Percentiles rank a stretch among this genome's conserved stretches.
These are phyloP conservation scores for Fusarium buxicola DNA, from an alignment of 2,329 filamentous ascomycete species.

Conservation along the genomic window DNA sequence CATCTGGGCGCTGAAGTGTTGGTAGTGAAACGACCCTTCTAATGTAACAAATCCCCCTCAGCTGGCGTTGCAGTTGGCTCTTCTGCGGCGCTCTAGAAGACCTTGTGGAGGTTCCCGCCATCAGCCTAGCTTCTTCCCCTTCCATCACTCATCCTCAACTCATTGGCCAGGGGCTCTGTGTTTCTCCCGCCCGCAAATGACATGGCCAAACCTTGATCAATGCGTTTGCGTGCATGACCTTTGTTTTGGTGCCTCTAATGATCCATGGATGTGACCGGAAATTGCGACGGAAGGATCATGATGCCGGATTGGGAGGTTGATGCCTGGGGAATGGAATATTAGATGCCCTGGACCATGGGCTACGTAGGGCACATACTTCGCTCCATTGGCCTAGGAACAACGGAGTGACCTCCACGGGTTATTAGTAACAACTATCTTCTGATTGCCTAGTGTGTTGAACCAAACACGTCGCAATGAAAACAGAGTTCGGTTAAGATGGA, in stretches of 20 bases:
- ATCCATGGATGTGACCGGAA: constrained; percentile 29
- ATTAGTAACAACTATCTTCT: not conserved
- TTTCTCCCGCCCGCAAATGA: constrained; percentile 23
- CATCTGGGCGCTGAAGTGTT: constrained; percentile 23
- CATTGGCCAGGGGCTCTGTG: constrained; percentile 25
- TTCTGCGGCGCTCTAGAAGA: constrained; percentile 10
- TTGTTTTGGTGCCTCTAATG: constrained; percentile 26
- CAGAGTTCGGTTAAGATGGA: not conserved
- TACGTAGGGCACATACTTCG: too few relatives aligned
- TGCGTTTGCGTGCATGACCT: constrained; percentile 42
- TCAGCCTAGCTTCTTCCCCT: constrained; percentile 19
- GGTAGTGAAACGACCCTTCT: constrained; percentile 23
- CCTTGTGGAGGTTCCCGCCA: constrained; percentile 2
- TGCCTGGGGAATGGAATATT: constrained; percentile 12
- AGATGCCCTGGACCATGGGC: too few relatives aligned
- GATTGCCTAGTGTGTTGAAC: not conserved
- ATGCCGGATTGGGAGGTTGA: constrained; percentile 12
- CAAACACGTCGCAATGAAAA: not conserved
- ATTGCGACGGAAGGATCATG: constrained; percentile 33
- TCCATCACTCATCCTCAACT: constrained; percentile 23
- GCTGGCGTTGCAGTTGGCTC: constrained; percentile 6
- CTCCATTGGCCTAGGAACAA: not conserved
- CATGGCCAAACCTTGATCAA: constrained; percentile 38
- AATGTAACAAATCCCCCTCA: constrained; percentile 11
- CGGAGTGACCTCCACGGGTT: not conserved